Evolutionary conservation across 2,329 filamentous ascomycete species (phyloP), one percentile per base, ranked within the genome.

Genomic region (Phoma sp.): DNA sequence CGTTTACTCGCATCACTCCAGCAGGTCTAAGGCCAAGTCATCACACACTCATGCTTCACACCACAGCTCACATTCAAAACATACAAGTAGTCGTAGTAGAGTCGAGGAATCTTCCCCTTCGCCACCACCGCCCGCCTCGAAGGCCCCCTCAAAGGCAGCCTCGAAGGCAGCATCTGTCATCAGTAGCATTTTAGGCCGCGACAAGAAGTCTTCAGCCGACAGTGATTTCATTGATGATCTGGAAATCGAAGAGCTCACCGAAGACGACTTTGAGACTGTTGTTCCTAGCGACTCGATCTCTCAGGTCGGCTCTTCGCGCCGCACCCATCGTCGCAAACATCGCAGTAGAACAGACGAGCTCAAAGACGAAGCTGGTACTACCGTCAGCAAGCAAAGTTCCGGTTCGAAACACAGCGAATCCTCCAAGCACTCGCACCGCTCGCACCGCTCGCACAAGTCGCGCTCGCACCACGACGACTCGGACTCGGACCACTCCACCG

Each of bases 271-370:
- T 45, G 77, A 77, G 56, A 81, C 78, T 4, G 76, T 82, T 1
- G 74, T 77, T 2, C 80, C 80, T 1, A 77, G 78, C 55, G 80
- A 82, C 55, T 79, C 76, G 49, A 80, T 82, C 56, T 80, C 77
- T 13, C 77, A 80, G 38, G 64, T 61, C 22, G 70, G 70, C 9
- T 70, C 67, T 2, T 65, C 66, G 15, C 62, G 59, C 24, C 63
- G 64, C 17, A 64, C 62, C 17, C 58, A 63, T 15, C 65, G 75
- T 72, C 67, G 73, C 51, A 68, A 65, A 24, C 68, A 72, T 46
- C 65, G 63, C 32, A 58, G 62, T 19, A 38, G 53, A 24, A 51
- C 53, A 27, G 53, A 57, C 27, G 47, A 57, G 53, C 48, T 57
- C 7, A 43, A 24, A 17, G 44, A 57, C 4, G 52, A 67, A 39